Conservation (phyloP, 108 stramenopile genomes). For the Cyclotella cryptica region DNA sequence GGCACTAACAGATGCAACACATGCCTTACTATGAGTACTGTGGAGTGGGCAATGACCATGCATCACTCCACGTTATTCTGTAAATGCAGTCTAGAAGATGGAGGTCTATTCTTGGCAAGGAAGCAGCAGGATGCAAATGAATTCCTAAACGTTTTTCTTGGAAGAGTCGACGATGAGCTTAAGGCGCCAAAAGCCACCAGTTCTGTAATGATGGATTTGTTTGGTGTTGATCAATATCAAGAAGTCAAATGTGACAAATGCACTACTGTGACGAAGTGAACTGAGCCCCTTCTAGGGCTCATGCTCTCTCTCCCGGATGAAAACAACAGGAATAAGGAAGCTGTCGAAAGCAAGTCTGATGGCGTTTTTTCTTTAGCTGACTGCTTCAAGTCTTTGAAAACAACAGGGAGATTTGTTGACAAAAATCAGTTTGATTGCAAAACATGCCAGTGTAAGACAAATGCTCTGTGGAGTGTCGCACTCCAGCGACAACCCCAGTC, state of each 20-base stretch:
- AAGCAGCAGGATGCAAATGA: slow-evolving; percentile 85
- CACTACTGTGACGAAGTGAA: slow-evolving; percentile 43
- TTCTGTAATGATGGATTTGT: slow-evolving; percentile 56
- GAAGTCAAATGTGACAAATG: slow-evolving; percentile 54
- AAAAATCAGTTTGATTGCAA: slow-evolving; percentile 54
- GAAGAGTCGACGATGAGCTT: slow-evolving; percentile 52
- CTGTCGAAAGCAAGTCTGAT: background rate
- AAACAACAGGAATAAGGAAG: background rate
- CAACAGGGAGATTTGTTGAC: slow-evolving; percentile 38
- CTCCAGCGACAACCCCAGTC: slow-evolving; percentile 52
- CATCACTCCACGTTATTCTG: slow-evolving; percentile 53
- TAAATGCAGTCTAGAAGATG: slow-evolving; percentile 62
- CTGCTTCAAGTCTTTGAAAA: slow-evolving; percentile 42
- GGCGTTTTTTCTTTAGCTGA: slow-evolving; percentile 30
- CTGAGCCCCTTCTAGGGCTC: slow-evolving; percentile 53
- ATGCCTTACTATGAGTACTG: slow-evolving; percentile 51
- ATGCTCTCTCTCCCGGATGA: slow-evolving; percentile 47
- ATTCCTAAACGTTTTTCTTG: slow-evolving; percentile 62
- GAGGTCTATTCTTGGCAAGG: slow-evolving; percentile 62
- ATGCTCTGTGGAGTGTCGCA: slow-evolving; percentile 46
- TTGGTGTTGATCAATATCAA: slow-evolving; percentile 55
- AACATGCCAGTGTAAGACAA: slow-evolving; percentile 34
- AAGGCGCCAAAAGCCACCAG: slow-evolving; percentile 38
- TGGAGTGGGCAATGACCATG: slow-evolving; percentile 54
- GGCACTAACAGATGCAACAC: slow-evolving; percentile 55